These are phyloP conservation scores for Gracilariopsis chorda DNA, from an alignment of 23 red algal genomes.

Conservation along the genomic window DNA sequence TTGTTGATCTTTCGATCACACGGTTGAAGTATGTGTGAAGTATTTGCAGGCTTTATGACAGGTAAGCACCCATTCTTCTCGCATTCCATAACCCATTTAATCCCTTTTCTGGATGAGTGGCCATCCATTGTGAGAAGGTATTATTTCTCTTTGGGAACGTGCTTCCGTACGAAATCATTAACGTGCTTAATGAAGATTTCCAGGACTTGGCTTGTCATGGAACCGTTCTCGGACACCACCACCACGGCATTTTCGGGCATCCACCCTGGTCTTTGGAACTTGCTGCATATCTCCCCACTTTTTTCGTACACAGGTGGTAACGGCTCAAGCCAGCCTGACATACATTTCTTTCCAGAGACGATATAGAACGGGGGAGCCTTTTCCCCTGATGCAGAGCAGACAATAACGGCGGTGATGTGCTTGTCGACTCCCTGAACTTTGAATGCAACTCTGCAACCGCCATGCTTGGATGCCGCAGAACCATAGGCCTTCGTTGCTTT, in stretches of 20 bases:
- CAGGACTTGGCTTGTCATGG: too few species aligned
- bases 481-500: not conserved
- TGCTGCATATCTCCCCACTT: not conserved
- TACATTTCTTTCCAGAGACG: not conserved
- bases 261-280: not conserved
- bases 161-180: too few species aligned
- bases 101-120: constrained; percentile 15
- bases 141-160: not conserved
- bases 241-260: not conserved
- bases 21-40: constrained; percentile 9
- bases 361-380: constrained; percentile 17
- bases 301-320: not conserved
- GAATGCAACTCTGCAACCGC: not conserved
- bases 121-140: constrained; percentile 17
- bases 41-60: not conserved
- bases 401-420: constrained; percentile 9
- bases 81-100: constrained; percentile 17
- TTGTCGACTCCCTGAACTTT: not conserved
- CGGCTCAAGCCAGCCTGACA: not conserved
- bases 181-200: too few species aligned
- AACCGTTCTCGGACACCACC: too few species aligned
- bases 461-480: too few species aligned
- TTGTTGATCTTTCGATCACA: constrained; percentile 20
- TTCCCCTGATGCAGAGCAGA: not conserved
- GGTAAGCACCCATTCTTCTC: not conserved